Evolutionary conservation across 768 basidiomycete species (phyloP).

Genomic region (Collybia sp.): DNA sequence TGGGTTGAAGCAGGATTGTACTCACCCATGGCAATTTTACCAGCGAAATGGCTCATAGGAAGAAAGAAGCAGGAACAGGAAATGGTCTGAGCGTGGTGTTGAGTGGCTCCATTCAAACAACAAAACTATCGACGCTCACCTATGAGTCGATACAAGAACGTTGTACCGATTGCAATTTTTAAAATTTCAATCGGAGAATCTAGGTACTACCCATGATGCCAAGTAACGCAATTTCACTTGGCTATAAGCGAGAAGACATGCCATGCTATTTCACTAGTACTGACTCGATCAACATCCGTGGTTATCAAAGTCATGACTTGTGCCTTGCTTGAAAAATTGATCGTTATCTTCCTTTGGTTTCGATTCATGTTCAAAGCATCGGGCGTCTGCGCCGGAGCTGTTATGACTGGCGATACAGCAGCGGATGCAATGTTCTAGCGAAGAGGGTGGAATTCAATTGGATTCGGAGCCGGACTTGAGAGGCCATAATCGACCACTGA

Average conservation of each 20-base stretch:
- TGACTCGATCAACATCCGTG: constrained; percentile 87
- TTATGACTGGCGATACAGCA: constrained; percentile 23
- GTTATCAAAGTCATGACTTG: constrained; percentile 97
- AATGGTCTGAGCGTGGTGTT: background rate
- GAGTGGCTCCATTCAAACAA: background rate
- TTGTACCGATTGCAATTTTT: constrained; percentile 66
- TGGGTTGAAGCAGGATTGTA: background rate
- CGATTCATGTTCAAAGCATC: background rate
- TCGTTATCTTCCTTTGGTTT: constrained; percentile 40
- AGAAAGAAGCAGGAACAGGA: constrained; percentile 38
- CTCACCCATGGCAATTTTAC: constrained; percentile 62
- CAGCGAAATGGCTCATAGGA: constrained; percentile 82
- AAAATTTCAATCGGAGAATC: constrained; percentile 77
- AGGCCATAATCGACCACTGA: constrained; percentile 68
- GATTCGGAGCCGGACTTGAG: constrained; percentile 57
- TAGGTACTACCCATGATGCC: background rate
- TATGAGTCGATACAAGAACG: constrained; percentile 74
- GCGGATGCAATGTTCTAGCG: constrained; percentile 76
- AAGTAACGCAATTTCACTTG: constrained; percentile 20
- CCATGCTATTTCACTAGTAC: constrained; percentile 81
- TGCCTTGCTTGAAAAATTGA: constrained; percentile 63
- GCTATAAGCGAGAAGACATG: constrained; percentile 74
- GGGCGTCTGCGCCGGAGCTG: constrained; percentile 9
- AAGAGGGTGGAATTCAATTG: constrained; percentile 85
- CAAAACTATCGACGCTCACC: constrained; percentile 40